phyloP scores from a whole-genome alignment of 306 rosid genomes.

The Luffa acutangula region DNA sequence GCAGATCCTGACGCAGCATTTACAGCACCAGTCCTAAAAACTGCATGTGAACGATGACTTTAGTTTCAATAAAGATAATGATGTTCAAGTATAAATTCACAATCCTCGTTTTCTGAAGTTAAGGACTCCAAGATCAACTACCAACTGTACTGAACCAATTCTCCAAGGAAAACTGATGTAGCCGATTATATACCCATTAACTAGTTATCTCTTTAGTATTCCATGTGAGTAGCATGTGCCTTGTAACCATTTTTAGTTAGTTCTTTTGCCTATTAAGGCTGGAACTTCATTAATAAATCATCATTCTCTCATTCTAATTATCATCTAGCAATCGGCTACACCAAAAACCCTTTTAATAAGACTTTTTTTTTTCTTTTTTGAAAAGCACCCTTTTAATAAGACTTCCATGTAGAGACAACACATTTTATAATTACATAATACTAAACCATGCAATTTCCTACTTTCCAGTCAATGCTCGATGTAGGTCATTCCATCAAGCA shows the following conservation, averaged over 20 bases:
- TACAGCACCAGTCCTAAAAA: conserved; percentile 94
- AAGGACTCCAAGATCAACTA: not conserved
- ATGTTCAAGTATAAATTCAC: not conserved
- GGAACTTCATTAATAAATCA: too few species aligned
- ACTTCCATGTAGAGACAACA: not conserved
- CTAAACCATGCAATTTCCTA: not conserved
- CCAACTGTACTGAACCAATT: not conserved
- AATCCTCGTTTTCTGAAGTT: not conserved
- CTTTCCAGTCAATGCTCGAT: not conserved
- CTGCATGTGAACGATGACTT: conserved; percentile 29
- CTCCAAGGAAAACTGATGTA: not conserved
- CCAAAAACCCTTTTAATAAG: too few species aligned
- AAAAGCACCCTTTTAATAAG: not conserved
- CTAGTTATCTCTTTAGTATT: too few species aligned
- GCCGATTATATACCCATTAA: too few species aligned
- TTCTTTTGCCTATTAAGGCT: too few species aligned
- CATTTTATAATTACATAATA: not conserved
- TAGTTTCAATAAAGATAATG: not conserved
- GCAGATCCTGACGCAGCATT: conserved; percentile 97
- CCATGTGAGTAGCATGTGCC: too few species aligned
- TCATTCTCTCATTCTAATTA: too few species aligned
- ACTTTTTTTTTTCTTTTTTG: too few species aligned
- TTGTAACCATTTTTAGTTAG: too few species aligned
- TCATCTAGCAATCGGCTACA: too few species aligned
- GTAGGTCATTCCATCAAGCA: not conserved